These are phyloP conservation scores for Nematodospora valgi DNA, from an alignment of 805 yeast genomes.

Conservation along the genomic window DNA sequence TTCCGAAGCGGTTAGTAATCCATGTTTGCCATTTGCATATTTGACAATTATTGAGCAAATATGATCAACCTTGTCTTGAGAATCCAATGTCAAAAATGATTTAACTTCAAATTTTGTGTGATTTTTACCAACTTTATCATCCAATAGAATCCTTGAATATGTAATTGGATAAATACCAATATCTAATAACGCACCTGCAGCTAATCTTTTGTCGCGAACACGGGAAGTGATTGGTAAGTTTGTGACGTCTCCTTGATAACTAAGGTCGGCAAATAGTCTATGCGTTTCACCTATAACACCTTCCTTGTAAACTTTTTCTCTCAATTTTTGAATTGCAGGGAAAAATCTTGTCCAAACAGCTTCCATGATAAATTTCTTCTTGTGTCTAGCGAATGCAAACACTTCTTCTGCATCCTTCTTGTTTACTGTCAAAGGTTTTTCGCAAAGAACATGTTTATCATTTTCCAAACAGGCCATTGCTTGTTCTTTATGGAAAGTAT, in stretches of 20 bases:
- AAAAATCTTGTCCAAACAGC: constrained; percentile 57
- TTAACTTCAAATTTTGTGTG: constrained; percentile 23
- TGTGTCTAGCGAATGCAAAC: constrained; percentile 39
- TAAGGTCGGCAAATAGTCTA: constrained; percentile 43
- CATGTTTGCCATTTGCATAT: constrained; percentile 41
- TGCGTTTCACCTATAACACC: constrained; percentile 45
- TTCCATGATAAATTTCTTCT: constrained; percentile 51
- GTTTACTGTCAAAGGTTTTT: constrained; percentile 53
- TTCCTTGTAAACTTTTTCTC: constrained; percentile 35
- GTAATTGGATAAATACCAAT: constrained; percentile 52
- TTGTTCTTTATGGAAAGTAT: constrained; percentile 47
- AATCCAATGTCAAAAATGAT: constrained; percentile 33
- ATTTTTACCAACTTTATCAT: constrained; percentile 27
- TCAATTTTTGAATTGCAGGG: constrained; percentile 37
- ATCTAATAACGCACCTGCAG: constrained; percentile 57
- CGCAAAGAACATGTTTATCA: constrained; percentile 52
- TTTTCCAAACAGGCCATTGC: constrained; percentile 39
- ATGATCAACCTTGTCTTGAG: constrained; percentile 40
- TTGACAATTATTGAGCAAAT: constrained; percentile 33
- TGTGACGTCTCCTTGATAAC: constrained; percentile 32
- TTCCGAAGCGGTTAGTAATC: constrained; percentile 31
- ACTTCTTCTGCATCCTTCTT: constrained; percentile 41
- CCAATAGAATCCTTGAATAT: constrained; percentile 40
- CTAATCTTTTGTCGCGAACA: constrained; percentile 42
- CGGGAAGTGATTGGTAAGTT: constrained; percentile 30